Evolutionary conservation across 1,284 basidiomycete genomes (phyloP).

Genomic region (Anthracocystis panici-leucophaei): DNA sequence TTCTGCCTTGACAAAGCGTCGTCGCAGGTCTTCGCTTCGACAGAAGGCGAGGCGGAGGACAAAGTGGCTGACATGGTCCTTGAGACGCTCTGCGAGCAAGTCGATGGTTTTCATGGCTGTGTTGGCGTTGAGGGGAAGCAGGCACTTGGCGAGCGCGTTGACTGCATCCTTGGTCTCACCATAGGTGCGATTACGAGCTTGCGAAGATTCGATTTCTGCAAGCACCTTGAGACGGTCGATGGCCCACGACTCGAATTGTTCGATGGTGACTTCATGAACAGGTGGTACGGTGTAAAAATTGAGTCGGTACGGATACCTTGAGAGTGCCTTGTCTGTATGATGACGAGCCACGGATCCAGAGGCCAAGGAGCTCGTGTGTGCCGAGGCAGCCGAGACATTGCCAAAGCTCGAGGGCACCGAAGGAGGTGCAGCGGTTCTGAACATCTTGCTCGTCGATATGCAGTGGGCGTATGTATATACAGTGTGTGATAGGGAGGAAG

Average conservation of each 20-base stretch:
- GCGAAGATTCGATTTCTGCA: slow-evolving; percentile 92
- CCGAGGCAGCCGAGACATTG: slow-evolving; percentile 19
- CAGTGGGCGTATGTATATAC: no score
- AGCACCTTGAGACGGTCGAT: slow-evolving; percentile 87
- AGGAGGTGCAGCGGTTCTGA: slow-evolving; percentile 45
- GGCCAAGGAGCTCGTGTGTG: slow-evolving; percentile 28
- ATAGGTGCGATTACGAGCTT: slow-evolving; percentile 83
- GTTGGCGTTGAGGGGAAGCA: slow-evolving; percentile 79
- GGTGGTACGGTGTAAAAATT: slow-evolving; percentile 84
- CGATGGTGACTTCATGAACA: slow-evolving; percentile 88
- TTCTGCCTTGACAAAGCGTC: slow-evolving; percentile 91
- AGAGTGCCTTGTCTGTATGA: slow-evolving; percentile 33
- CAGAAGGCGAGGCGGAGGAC: slow-evolving; percentile 95
- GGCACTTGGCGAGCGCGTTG: slow-evolving; percentile 76
- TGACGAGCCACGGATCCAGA: slow-evolving; percentile 46
- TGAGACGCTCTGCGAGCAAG: slow-evolving; percentile 76
- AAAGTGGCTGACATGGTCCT: slow-evolving; percentile 93
- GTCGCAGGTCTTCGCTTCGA: slow-evolving; percentile 89
- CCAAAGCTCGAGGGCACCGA: slow-evolving; percentile 37
- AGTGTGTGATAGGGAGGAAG: not conserved
- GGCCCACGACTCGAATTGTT: slow-evolving; percentile 94
- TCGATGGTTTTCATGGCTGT: slow-evolving; percentile 73
- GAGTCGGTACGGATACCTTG: slow-evolving; percentile 61
- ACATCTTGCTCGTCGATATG: slow-evolving; percentile 18
- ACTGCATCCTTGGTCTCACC: slow-evolving; percentile 81